phyloP scores from a whole-genome alignment of 2,329 filamentous ascomycete genomes.

The Ascochyta viciae-villosae region DNA sequence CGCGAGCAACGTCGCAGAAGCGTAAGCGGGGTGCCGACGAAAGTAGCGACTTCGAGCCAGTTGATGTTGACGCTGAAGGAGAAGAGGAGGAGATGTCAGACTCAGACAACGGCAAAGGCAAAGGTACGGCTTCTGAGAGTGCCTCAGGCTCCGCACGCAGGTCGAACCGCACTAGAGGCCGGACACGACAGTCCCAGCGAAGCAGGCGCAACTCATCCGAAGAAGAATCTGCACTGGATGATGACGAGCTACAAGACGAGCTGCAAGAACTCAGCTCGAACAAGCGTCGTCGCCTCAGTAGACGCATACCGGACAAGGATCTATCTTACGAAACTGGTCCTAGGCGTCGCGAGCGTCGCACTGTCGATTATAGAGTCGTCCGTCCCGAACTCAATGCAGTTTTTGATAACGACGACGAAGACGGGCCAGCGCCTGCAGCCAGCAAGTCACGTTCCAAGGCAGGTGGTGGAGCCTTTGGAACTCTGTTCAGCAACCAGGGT shows the following conservation, averaged over 20 bases:
- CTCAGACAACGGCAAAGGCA: slow-evolving; percentile 55
- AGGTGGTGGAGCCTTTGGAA: slow-evolving; percentile 68
- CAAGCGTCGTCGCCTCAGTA: slow-evolving; percentile 47
- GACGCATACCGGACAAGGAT: slow-evolving; percentile 50
- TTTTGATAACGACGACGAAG: slow-evolving; percentile 79
- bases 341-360: slow-evolving; percentile 69
- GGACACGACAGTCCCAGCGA: slow-evolving; percentile 52
- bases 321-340: slow-evolving; percentile 61
- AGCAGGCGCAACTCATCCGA: slow-evolving; percentile 57
- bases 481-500: slow-evolving; percentile 86
- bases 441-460: slow-evolving; percentile 69
- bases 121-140: slow-evolving; percentile 49
- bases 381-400: slow-evolving; percentile 74
- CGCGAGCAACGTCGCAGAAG: slow-evolving; percentile 41
- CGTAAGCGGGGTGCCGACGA: slow-evolving; percentile 57
- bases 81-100: slow-evolving; percentile 62
- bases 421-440: slow-evolving; percentile 71
- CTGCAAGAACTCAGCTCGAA: slow-evolving; percentile 65
- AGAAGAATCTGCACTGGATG: slow-evolving; percentile 56
- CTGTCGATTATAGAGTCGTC: slow-evolving; percentile 84
- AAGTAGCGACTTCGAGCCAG: slow-evolving; percentile 70
- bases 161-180: slow-evolving; percentile 59
- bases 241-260: slow-evolving; percentile 61
- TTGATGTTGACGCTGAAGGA: slow-evolving; percentile 63
- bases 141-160: slow-evolving; percentile 55